Conservation (phyloP, 2,329 filamentous ascomycete species). For the Pleurostoma richardsiae region DNA sequence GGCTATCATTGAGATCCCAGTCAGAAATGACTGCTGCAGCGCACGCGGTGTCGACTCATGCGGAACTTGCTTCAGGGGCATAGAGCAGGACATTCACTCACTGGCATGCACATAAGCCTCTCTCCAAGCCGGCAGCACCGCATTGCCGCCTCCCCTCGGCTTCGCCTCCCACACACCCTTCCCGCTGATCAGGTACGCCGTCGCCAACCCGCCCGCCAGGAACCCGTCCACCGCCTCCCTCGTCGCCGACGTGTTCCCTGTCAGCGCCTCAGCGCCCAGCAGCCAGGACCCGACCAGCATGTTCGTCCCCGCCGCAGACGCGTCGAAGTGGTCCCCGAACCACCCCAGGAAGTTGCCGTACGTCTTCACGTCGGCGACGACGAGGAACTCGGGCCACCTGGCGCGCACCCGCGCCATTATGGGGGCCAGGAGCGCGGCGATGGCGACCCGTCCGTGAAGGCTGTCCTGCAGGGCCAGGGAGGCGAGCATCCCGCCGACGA, state of each 20-base stretch:
- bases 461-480: conserved; percentile 29
- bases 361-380: conserved; percentile 4
- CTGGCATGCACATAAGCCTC: conserved; percentile 8
- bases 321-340: conserved; percentile 30
- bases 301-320: conserved; percentile 25
- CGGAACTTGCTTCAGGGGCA: neutral
- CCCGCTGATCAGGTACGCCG: conserved; percentile 35
- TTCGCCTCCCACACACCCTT: conserved; percentile 36
- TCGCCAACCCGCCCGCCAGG: conserved; percentile 17
- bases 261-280: conserved; percentile 29
- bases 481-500: conserved; percentile 28
- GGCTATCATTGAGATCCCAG: conserved; percentile 1
- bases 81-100: neutral
- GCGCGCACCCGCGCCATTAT: conserved; percentile 29
- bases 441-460: conserved; percentile 12
- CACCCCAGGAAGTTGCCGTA: conserved; percentile 31
- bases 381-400: conserved; percentile 27
- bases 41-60: neutral
- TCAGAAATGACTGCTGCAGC: no score
- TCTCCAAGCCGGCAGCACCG: conserved; percentile 48
- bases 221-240: conserved; percentile 30
- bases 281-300: conserved; percentile 36
- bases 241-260: conserved; percentile 24
- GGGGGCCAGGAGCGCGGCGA: conserved; percentile 22
- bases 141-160: conserved; percentile 37